Percentiles rank a stretch among this genome's conserved stretches.
phyloP scores from a whole-genome alignment of 306 rosid genomes.

The Styphnolobium japonicum region DNA sequence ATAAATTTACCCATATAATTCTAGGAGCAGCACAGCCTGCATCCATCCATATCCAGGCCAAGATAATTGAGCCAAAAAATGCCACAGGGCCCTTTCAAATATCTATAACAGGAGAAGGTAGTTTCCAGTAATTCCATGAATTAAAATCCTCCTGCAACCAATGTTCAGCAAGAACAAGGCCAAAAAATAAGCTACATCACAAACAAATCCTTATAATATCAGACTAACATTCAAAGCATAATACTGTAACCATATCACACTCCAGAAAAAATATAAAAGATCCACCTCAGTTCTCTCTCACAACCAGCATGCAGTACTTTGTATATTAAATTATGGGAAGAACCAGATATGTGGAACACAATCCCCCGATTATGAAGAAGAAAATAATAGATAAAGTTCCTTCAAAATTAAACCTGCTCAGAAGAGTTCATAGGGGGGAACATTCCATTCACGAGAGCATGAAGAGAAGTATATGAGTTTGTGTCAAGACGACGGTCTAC shows the following conservation, averaged over 20 bases:
- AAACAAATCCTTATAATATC: neutral
- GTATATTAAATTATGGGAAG: conserved; percentile 17
- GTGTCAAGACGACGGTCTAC: conserved; percentile 73
- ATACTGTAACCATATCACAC: conserved; percentile 2
- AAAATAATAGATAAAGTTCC: conserved; percentile 14
- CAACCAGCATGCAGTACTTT: conserved; percentile 9
- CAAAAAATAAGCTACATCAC: neutral
- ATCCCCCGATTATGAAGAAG: neutral
- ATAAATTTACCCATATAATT: conserved; percentile 39
- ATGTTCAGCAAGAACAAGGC: neutral
- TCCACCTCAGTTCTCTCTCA: neutral
- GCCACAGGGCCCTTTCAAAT: conserved; percentile 33
- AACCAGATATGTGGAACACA: neutral
- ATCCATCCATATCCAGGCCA: conserved; percentile 24
- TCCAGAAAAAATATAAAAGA: neutral
- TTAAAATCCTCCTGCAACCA: conserved; percentile 84
- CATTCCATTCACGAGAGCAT: conserved; percentile 86
- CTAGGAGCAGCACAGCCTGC: conserved; percentile 25
- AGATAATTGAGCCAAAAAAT: conserved; percentile 23
- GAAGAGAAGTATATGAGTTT: conserved; percentile 82
- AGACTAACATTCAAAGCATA: neutral
- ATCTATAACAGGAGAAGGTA: conserved; percentile 51
- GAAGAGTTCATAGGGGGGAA: conserved; percentile 62
- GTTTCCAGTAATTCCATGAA: conserved; percentile 94
- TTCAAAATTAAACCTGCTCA: conserved; percentile 65